Evolutionary conservation across 306 rosid species (phyloP).

Genomic region (Dryas alaskensis): DNA sequence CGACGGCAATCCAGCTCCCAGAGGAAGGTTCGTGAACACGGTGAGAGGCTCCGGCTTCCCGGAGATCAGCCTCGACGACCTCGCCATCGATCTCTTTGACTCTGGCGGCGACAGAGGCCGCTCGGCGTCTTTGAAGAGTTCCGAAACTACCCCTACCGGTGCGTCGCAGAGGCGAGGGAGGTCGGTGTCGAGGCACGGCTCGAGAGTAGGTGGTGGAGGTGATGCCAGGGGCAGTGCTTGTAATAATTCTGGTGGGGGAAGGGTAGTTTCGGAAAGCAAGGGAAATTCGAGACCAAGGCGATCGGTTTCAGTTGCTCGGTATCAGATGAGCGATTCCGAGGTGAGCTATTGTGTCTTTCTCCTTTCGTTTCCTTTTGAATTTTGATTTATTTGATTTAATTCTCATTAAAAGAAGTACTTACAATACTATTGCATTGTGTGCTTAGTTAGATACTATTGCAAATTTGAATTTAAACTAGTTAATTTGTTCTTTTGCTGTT

Average conservation of each 20-base stretch:
- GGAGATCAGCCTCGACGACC: conserved; percentile 93
- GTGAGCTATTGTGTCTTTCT: conserved; percentile 35
- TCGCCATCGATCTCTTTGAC: conserved; percentile 77
- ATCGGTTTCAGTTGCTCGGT: conserved; percentile 81
- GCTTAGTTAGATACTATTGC: background rate
- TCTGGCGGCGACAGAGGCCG: conserved; percentile 60
- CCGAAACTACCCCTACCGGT: conserved; percentile 36
- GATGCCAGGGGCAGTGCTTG: conserved; percentile 42
- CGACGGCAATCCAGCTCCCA: conserved; percentile 35
- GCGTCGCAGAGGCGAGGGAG: conserved; percentile 77
- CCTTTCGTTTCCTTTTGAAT: background rate
- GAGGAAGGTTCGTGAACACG: conserved; percentile 77
- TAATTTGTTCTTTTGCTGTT: background rate
- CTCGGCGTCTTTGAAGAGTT: conserved; percentile 29
- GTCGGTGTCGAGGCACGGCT: conserved; percentile 76
- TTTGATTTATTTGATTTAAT: background rate
- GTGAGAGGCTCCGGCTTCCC: conserved; percentile 84
- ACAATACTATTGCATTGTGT: background rate
- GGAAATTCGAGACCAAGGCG: conserved; percentile 65
- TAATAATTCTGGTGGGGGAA: conserved; percentile 39
- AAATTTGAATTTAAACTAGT: background rate
- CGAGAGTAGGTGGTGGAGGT: conserved; percentile 31
- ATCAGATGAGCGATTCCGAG: conserved; percentile 92
- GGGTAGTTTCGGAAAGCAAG: conserved; percentile 43
- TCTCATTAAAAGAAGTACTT: background rate